Evolutionary conservation across 75 land plant species (phyloP), one percentile per base, ranked within the genome.

Genomic region (Picea sitchensis): DNA sequence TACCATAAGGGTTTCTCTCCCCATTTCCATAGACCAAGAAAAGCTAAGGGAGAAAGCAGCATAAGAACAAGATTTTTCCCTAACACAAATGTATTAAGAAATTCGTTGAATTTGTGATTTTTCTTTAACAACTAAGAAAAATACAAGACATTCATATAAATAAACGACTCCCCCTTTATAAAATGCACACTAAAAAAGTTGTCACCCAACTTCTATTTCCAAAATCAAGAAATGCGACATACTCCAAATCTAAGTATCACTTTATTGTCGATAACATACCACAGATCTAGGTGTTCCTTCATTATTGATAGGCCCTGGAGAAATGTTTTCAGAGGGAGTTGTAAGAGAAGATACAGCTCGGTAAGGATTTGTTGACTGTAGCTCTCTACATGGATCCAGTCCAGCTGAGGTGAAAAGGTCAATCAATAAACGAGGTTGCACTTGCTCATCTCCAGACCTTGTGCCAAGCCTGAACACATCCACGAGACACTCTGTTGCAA

Each of bases 401-500:
- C 72, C 80, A 20, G 57, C 61, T 34, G 88, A 85, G 13, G 59
- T 76, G n/a, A 89, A 87, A 12, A 87, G 65, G 14, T 90, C 86
- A 59, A 87, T 63, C 63, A 93, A 77, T 4, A 81, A 76, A 78
- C 82, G 80, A 15, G 82, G 75, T 54, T 75, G 76, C 47, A 56
- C 20, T 26, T 21, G 38, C 67, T 81, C 84, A 63, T 81, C 83
- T n/a, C 23, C 75, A 77, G 82, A 60, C 38, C 76, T 77, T 58
- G 78, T 76, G 44, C 86, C 71, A 23, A 90, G 79, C 69, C 81
- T 83, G 77, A 93, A 93, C 34, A 82, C 90, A 58, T 87, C 88
- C n/a, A 67, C 68, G 58, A 93, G 77, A 73, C 95, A 93, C 63
- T 93, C 86, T 20, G 69, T 86, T 2, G 84, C 91, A 76, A 93